Base-by-base conservation (phyloP, 2,329 filamentous ascomycete genomes). In the Epicoccum nigrum region DNA sequence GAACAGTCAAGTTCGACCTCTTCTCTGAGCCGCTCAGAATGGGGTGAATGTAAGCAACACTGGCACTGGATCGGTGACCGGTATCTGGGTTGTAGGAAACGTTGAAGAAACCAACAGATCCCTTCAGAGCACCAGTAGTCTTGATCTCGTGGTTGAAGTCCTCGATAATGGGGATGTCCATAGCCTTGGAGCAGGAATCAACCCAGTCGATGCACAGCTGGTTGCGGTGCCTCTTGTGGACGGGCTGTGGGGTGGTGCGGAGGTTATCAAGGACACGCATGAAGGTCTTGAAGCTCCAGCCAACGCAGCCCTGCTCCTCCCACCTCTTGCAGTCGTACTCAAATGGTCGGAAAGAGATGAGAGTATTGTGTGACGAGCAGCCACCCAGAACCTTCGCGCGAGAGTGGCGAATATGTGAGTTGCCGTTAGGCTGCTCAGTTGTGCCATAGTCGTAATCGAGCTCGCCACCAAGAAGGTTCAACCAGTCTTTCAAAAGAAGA, bases 181-280 rank as follows among this genome's bases (percentile, higher is more conserved):
- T 82, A 19, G 91, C 89, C 21, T 81, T 83, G 56, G 88, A 88
- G 81, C 90, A 94, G 25, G 90, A 85, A 65, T 88, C 77, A 50
- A 96, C 83, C 92, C 92, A 96, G 75, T 96, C 92, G 74, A 90
- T 85, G 81, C 90, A 95, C 43, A 96, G 82, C 80, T 96, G 89
- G 78, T 96, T 96, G 63, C 90, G 84, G 77, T 96, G 91, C 52
- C 87, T 85, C 51, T 85, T 82, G 74, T 96, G 90, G 27, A 96
- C 90, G 8, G 91, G 91, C 77, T 95, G 90, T 56, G 95, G 83
- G n/a, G 89, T 91, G 80, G 94, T 95, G 73, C 89, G 87, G 63
- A 96, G 81, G 74, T 89, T 90, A 79, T 94, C 88, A 62, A 94
- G 80, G 35, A 92, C 80, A 51, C 90, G 85, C 75, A 86, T 94